phyloP scores from a whole-genome alignment of 1,139 yeast genomes.

The Kurtzmaniella quercitrusa region DNA sequence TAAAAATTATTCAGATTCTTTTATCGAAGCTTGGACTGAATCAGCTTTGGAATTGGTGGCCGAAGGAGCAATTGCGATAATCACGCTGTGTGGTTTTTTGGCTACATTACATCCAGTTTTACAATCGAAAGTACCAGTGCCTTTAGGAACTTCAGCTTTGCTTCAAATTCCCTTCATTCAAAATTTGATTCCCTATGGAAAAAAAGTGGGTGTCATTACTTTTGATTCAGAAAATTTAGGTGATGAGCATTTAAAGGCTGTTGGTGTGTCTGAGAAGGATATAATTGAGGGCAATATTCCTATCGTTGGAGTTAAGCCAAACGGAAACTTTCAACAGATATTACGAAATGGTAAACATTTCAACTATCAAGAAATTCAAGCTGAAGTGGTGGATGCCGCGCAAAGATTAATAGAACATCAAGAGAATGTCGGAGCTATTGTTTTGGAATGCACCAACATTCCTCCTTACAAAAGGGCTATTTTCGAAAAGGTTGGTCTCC shows the following conservation, averaged over 20 bases:
- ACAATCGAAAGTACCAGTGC: conserved; percentile 15
- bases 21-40: conserved; percentile 14
- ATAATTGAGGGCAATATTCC: conserved; percentile 11
- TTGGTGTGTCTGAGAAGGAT: conserved; percentile 14
- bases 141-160: conserved; percentile 24
- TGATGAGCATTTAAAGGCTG: conserved; percentile 20
- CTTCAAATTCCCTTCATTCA: conserved; percentile 22
- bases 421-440: conserved; percentile 17
- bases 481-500: conserved; percentile 10
- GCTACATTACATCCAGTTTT: conserved; percentile 21
- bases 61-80: conserved; percentile 17
- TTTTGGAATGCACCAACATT: conserved; percentile 25
- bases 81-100: conserved; percentile 21
- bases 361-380: conserved; percentile 15
- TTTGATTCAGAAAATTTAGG: conserved; percentile 20
- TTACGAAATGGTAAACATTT: conserved; percentile 16
- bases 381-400: conserved; percentile 9
- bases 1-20: conserved; percentile 12
- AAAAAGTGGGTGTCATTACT: conserved; percentile 22
- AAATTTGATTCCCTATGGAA: conserved; percentile 13
- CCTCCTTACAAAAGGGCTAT: conserved; percentile 21
- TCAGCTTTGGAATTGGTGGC: conserved; percentile 12
- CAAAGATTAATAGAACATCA: conserved; percentile 11
- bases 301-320: conserved; percentile 15
- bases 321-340: conserved; percentile 16